Evolutionary conservation across 768 basidiomycete genomes (phyloP).

Genomic region (Lenzites betulinus): DNA sequence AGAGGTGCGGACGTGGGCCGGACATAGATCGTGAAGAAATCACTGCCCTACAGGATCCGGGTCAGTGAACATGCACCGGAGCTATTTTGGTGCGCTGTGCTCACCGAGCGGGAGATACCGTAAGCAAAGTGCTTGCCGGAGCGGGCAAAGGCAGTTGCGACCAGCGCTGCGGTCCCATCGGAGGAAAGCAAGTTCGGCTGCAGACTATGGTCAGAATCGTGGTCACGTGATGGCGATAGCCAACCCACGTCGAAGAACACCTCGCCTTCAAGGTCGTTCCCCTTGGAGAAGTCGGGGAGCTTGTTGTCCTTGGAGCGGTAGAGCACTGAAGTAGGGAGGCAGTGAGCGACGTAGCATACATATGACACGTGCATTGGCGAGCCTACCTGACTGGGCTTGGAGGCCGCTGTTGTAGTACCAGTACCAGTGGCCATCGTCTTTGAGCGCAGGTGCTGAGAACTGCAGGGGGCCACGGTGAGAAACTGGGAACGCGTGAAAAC

Average conservation of each 20-base stretch:
- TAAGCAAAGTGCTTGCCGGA: constrained; percentile 76
- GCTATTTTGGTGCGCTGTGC: constrained; percentile 23
- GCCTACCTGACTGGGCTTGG: constrained; percentile 58
- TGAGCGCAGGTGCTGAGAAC: constrained; percentile 65
- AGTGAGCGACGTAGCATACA: not conserved
- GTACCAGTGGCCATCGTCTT: constrained; percentile 75
- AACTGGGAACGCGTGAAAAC: constrained; percentile 8
- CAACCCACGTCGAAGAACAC: constrained; percentile 75
- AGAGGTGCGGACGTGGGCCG: constrained; percentile 64
- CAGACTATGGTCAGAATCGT: not conserved
- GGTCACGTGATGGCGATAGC: not conserved
- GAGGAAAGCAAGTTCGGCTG: constrained; percentile 70
- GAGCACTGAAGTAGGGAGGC: constrained; percentile 44
- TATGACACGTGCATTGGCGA: not conserved
- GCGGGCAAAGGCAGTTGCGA: constrained; percentile 59
- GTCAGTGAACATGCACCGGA: constrained; percentile 6
- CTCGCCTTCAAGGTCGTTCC: constrained; percentile 53
- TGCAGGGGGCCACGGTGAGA: constrained; percentile 29
- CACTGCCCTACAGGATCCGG: constrained; percentile 58
- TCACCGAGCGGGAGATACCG: constrained; percentile 70
- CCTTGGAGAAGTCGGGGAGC: constrained; percentile 56
- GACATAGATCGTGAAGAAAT: constrained; percentile 69
- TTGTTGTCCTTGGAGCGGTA: constrained; percentile 56
- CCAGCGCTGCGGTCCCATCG: constrained; percentile 72
- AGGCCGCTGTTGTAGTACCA: constrained; percentile 81